phyloP scores from a whole-genome alignment of 148 eudicot genomes.

The Rhododendron ovatum region DNA sequence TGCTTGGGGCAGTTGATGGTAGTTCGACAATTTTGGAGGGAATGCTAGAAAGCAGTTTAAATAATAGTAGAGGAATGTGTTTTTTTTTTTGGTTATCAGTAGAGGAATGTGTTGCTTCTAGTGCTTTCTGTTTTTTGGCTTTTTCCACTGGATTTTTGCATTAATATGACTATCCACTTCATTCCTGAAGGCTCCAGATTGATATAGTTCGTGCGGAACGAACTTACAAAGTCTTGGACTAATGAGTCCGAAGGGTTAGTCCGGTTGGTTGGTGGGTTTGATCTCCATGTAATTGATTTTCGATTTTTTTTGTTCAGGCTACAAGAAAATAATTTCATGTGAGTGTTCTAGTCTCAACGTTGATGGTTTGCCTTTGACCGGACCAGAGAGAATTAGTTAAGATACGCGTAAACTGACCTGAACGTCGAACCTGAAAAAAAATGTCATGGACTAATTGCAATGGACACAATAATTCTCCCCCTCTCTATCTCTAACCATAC shows the following conservation, averaged over 20 bases:
- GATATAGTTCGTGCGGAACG: neutral
- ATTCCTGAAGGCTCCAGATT: conserved; percentile 13
- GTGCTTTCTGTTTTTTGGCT: neutral
- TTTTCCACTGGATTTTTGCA: neutral
- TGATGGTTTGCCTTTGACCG: neutral
- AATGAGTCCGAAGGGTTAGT: neutral
- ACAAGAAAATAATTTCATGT: neutral
- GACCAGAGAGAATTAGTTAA: neutral
- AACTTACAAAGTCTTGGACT: neutral
- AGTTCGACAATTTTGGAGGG: conserved; percentile 11
- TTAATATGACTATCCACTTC: neutral
- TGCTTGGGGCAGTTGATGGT: neutral
- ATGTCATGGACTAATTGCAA: neutral
- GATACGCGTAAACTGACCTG: neutral
- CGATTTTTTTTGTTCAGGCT: neutral
- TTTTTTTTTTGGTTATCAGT: too few relatives aligned
- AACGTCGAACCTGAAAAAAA: too few relatives aligned
- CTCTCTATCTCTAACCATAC: neutral
- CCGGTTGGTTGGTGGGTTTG: neutral
- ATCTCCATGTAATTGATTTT: neutral
- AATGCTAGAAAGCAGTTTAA: neutral
- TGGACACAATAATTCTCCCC: neutral
- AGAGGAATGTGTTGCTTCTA: conserved; percentile 3
- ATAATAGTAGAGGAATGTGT: conserved; percentile 8
- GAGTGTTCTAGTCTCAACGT: neutral